A percentile compares a stretch with the other conserved stretches of the same genome.
These are phyloP conservation scores for Tagetes patula DNA, from an alignment of 129 eudicot genomes.

Conservation along the genomic window DNA sequence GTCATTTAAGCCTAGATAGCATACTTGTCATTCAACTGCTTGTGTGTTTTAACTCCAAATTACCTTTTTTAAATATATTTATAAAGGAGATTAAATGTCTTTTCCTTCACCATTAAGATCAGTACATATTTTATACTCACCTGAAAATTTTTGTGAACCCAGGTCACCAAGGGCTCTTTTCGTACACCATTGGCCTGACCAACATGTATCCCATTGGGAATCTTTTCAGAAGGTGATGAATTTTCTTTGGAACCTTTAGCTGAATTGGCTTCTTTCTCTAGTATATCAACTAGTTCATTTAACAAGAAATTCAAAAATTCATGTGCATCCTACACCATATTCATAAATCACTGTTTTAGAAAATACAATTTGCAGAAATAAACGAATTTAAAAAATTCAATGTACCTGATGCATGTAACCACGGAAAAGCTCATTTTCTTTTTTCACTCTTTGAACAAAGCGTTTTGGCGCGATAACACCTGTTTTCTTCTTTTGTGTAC, in stretches of 20 bases:
- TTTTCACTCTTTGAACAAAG: conserved; percentile 81
- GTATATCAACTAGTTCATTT: conserved; percentile 83
- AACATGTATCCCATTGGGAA: conserved; percentile 61
- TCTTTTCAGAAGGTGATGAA: conserved; percentile 49
- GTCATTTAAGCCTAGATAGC: background rate
- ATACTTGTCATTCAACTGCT: background rate
- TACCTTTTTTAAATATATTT: background rate
- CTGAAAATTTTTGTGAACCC: conserved; percentile 95
- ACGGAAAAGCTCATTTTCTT: conserved; percentile 85
- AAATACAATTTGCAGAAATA: background rate
- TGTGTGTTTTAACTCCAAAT: background rate
- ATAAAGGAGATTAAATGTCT: background rate
- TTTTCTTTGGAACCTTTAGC: conserved; percentile 45
- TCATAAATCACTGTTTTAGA: background rate
- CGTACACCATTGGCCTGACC: conserved; percentile 48
- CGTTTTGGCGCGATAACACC: conserved; percentile 95
- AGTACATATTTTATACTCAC: conserved; percentile 31
- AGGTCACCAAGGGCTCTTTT: conserved; percentile 73
- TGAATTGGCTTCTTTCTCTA: conserved; percentile 69
- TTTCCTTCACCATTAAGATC: background rate
- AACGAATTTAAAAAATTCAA: background rate
- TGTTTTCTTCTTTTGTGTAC: conserved; percentile 89
- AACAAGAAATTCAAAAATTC: conserved; percentile 80
- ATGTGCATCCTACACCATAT: conserved; percentile 72
- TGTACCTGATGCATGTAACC: conserved; percentile 91